phyloP scores from a whole-genome alignment of 164 flowering plant species.

The Liquidambar formosana region DNA sequence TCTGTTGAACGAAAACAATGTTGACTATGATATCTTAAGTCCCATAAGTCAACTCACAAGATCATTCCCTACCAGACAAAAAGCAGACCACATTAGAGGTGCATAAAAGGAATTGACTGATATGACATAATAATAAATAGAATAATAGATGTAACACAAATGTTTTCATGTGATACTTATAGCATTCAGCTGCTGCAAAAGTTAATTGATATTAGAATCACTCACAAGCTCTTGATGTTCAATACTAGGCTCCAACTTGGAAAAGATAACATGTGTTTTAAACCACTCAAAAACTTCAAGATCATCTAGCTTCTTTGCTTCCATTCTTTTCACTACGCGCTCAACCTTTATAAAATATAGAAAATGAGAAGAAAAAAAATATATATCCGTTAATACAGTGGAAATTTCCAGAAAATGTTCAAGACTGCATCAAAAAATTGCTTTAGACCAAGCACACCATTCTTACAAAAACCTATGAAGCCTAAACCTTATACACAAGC shows the following conservation, averaged over 20 bases:
- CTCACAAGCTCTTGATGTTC: constrained; percentile 89
- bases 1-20: too few species aligned
- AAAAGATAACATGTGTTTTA: constrained; percentile 55
- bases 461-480: not conserved
- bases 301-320: constrained; percentile 46
- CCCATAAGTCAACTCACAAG: not conserved
- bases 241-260: constrained; percentile 76
- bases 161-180: not conserved
- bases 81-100: not conserved
- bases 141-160: not conserved
- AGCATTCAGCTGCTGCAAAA: not conserved
- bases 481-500: not conserved
- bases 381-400: not conserved
- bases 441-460: not conserved
- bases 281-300: constrained; percentile 83
- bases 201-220: constrained; percentile 4
- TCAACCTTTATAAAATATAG: constrained; percentile 66
- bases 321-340: constrained; percentile 53
- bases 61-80: not conserved
- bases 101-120: not conserved
- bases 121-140: not conserved
- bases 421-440: not conserved
- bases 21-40: not conserved
- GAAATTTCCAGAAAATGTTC: not conserved
- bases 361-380: not conserved